phyloP scores from a whole-genome alignment of 2,329 filamentous ascomycete genomes.

The Cordyceps cateniannulata region DNA sequence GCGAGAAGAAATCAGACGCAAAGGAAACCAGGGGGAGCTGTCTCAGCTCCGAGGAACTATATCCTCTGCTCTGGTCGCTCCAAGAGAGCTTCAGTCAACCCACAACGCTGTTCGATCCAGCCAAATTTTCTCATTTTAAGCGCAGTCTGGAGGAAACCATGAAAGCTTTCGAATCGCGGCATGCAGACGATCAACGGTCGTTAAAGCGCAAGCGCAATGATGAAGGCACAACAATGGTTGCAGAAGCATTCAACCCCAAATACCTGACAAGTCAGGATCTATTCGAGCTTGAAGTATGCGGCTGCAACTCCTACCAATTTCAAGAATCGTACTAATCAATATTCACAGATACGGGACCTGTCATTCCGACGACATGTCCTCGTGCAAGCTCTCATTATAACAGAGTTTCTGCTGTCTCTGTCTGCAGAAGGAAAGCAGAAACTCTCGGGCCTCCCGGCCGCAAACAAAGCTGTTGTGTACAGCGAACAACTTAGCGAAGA shows the following conservation, averaged over 20 bases:
- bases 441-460: constrained; percentile 55
- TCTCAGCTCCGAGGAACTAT: constrained; percentile 66
- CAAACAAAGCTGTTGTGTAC: constrained; percentile 87
- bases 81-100: constrained; percentile 91
- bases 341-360: constrained; percentile 71
- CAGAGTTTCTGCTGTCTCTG: constrained; percentile 92
- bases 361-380: constrained; percentile 92
- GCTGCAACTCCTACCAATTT: no score
- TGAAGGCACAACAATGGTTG: constrained; percentile 45
- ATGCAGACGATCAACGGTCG: constrained; percentile 42
- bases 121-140: constrained; percentile 75
- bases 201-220: constrained; percentile 65
- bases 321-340: constrained; percentile 18
- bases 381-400: constrained; percentile 87
- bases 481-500: constrained; percentile 71
- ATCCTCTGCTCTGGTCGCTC: constrained; percentile 89
- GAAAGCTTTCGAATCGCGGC: constrained; percentile 40
- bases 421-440: constrained; percentile 77
- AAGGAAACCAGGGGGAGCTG: constrained; percentile 37
- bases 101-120: constrained; percentile 67
- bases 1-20: constrained; percentile 17
- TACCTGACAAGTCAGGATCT: constrained; percentile 96
- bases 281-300: constrained; percentile 80
- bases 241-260: constrained; percentile 76
- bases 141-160: constrained; percentile 63